These are phyloP conservation scores for Globisporangium middletonii DNA, from an alignment of 352 stramenopile genomes.

Conservation along the genomic window DNA sequence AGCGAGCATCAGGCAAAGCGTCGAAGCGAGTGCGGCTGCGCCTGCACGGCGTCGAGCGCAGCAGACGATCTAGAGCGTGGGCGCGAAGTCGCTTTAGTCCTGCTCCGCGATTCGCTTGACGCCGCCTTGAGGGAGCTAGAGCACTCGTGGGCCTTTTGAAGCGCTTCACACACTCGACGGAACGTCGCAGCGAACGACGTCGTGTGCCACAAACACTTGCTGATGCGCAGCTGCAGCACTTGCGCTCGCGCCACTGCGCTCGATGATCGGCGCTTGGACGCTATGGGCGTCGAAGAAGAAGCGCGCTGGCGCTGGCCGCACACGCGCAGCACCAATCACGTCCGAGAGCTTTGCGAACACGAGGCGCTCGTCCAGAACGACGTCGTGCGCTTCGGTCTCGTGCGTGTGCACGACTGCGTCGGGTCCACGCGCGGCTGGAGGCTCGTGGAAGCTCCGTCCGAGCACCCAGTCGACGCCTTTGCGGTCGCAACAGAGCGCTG, in stretches of 20 bases:
- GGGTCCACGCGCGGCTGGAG: neutral
- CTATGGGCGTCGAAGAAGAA: constrained; percentile 9
- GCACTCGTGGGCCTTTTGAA: no score
- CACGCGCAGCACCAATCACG: constrained; percentile 5
- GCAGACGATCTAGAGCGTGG: no score
- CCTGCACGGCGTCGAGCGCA: no score
- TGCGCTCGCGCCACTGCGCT: neutral
- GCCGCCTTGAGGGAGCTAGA: no score
- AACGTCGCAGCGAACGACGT: neutral
- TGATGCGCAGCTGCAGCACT: neutral
- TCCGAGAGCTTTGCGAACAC: constrained; percentile 7
- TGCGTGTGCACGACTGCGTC: neutral
- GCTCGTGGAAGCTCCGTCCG: constrained; percentile 6
- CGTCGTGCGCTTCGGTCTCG: constrained; percentile 4
- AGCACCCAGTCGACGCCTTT: constrained; percentile 13
- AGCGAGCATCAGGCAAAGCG: no score
- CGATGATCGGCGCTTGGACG: neutral
- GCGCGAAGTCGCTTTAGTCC: no score
- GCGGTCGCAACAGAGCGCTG: constrained; percentile 12
- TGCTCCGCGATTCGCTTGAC: no score
- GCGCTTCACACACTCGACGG: neutral
- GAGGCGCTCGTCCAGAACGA: constrained; percentile 8
- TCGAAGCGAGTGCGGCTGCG: no score
- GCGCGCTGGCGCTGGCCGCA: constrained; percentile 1
- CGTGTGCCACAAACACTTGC: neutral